A percentile compares a stretch with the other conserved stretches of the same genome.
These are phyloP conservation scores for Boletus pseudo-olivaceus DNA, from an alignment of 768 basidiomycete species.

Conservation along the genomic window DNA sequence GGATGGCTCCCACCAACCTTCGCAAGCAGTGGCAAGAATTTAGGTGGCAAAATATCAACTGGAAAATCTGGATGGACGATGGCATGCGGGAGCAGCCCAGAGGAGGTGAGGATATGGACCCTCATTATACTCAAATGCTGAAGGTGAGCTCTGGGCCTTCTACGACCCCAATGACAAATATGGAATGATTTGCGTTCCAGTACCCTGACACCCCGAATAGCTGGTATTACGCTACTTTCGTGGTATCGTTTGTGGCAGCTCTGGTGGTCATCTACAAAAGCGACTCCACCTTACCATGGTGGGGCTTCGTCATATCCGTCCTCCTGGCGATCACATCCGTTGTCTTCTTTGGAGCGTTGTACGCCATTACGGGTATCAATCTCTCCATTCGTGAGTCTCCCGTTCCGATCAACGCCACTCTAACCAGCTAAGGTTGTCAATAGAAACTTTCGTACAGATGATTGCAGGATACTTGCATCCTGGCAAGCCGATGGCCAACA, in stretches of 20 bases:
- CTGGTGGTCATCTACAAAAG: constrained; percentile 54
- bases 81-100: constrained; percentile 26
- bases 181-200: constrained; percentile 9
- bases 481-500: constrained; percentile 41
- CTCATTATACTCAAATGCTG: constrained; percentile 55
- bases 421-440: neutral
- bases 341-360: constrained; percentile 52
- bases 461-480: constrained; percentile 36
- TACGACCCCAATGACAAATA: constrained; percentile 15
- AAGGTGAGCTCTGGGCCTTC: constrained; percentile 19
- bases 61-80: constrained; percentile 34
- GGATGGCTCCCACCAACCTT: constrained; percentile 37
- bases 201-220: constrained; percentile 33
- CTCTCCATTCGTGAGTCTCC: constrained; percentile 19
- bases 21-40: constrained; percentile 21
- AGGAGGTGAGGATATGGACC: constrained; percentile 43
- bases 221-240: constrained; percentile 31
- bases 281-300: constrained; percentile 56
- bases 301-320: constrained; percentile 52
- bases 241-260: constrained; percentile 43
- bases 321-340: constrained; percentile 47
- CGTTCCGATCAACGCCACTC: neutral
- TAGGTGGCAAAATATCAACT: constrained; percentile 34
- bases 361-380: constrained; percentile 42
- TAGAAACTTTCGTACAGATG: constrained; percentile 34